Conservation (phyloP, 1,284 basidiomycete genomes). For the Butyriboletus appendiculatus region DNA sequence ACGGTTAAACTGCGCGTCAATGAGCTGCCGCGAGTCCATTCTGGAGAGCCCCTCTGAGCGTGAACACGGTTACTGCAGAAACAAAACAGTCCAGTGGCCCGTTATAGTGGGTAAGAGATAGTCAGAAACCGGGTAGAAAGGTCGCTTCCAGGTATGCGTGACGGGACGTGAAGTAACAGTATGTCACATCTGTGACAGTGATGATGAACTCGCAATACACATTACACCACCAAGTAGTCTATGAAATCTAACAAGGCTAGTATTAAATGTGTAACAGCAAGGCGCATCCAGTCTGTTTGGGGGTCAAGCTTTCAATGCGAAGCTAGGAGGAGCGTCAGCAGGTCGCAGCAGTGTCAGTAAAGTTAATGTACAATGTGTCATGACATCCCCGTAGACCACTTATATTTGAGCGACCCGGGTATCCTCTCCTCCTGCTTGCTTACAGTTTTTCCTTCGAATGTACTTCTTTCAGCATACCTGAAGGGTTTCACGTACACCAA, state of each 20-base stretch:
- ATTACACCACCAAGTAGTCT: not conserved
- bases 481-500: not conserved
- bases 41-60: not conserved
- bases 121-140: not conserved
- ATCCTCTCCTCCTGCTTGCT: constrained; percentile 38
- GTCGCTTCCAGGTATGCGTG: constrained; percentile 15
- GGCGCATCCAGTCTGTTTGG: not conserved
- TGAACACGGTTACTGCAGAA: not conserved
- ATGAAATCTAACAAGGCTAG: not conserved
- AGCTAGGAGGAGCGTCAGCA: constrained; percentile 2
- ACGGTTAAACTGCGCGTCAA: constrained; percentile 86
- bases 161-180: constrained; percentile 2
- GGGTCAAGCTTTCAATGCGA: not conserved
- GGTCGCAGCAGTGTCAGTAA: not conserved
- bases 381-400: constrained; percentile 37
- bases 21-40: constrained; percentile 63
- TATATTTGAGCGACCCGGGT: constrained; percentile 42
- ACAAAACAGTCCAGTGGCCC: not conserved
- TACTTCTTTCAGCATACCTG: constrained; percentile 8
- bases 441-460: constrained; percentile 36
- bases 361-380: constrained; percentile 17
- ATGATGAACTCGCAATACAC: not conserved
- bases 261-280: not conserved
- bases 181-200: constrained; percentile 4
- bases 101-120: not conserved